Conservation (phyloP, 176 grass and related monocot species). For the Elymus sibiricus region DNA sequence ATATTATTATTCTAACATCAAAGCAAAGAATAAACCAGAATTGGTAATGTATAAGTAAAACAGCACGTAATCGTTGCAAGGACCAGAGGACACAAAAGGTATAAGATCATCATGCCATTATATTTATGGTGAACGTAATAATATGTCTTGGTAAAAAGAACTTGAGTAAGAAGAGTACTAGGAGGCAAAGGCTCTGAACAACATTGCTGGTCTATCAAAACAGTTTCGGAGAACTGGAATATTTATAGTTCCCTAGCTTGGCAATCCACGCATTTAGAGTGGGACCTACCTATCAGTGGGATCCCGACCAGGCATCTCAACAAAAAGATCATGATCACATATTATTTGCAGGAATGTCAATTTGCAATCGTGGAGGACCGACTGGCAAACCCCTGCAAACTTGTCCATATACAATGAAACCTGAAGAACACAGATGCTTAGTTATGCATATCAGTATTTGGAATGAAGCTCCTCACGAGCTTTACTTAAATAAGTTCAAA, state of each 20-base stretch:
- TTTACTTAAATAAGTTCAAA: neutral
- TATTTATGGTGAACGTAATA: neutral
- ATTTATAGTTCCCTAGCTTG: conserved; percentile 6
- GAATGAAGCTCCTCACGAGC: neutral
- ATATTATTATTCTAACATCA: neutral
- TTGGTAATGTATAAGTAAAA: neutral
- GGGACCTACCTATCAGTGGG: conserved; percentile 86
- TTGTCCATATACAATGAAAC: conserved; percentile 99
- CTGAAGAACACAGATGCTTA: conserved; percentile 40
- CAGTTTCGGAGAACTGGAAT: neutral
- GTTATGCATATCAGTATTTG: neutral
- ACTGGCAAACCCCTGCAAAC: conserved; percentile 99
- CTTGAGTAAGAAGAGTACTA: neutral
- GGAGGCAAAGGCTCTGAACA: neutral
- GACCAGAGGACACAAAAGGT: neutral
- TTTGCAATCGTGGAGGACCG: conserved; percentile 95
- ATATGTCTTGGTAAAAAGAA: neutral
- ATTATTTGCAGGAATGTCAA: conserved; percentile 97
- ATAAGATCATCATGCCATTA: neutral
- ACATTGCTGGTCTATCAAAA: neutral
- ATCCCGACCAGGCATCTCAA: conserved; percentile 99
- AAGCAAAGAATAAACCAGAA: neutral
- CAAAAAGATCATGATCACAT: conserved; percentile 98
- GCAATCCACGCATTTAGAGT: neutral
- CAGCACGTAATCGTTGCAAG: neutral